Base-by-base conservation (phyloP, 2,329 filamentous ascomycete genomes). In the Trichophyton simii region DNA sequence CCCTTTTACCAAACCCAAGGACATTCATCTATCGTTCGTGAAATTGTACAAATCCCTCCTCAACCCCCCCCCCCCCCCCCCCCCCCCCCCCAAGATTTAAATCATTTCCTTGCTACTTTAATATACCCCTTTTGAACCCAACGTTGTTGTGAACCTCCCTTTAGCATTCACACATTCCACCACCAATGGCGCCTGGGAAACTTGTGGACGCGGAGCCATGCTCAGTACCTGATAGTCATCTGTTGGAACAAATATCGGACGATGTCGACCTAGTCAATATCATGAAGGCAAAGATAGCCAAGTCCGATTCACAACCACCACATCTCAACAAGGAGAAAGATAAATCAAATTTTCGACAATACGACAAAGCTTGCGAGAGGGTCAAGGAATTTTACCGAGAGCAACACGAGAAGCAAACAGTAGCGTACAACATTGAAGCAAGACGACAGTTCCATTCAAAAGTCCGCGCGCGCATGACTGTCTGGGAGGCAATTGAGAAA, bases 401-500 rank as follows among this genome's bases (percentile, higher is more conserved):
- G 68, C 80, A 83, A 66, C 80, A 83, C 72, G 76, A 77, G 67
- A 82, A 82, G 62, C 71, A 73, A 61, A 73, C 71, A 3, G 70
- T 72, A 8, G 57, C 88, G 8, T 95, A 91, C 81, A 95, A 95
- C 79, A 80, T 95, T 48, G 84, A 85, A 66, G 89, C 88, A n/a
- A 88, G 91, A 59, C 83, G 87, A 67, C 77, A 80, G 60, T 89
- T 90, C 77, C 77, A 85, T 73, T 81, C 80, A 65, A 82, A 85
- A 65, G 82, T 82, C 1, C 83, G 88, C 60, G 84, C 87, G 15
- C 81, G 87, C 73, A 90, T 96, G 88, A 87, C 86, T 64, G 81
- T 96, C 72, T 95, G 91, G 91, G 80, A 95, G 73, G 91, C 91
- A 28, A 94, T 95, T 77, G 88, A 95, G 81, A 92, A 90, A 76